Evolutionary conservation across 2,329 filamentous ascomycete genomes (phyloP), one percentile per base, ranked within the genome.

Genomic region (Aspergillus fumigatus): DNA sequence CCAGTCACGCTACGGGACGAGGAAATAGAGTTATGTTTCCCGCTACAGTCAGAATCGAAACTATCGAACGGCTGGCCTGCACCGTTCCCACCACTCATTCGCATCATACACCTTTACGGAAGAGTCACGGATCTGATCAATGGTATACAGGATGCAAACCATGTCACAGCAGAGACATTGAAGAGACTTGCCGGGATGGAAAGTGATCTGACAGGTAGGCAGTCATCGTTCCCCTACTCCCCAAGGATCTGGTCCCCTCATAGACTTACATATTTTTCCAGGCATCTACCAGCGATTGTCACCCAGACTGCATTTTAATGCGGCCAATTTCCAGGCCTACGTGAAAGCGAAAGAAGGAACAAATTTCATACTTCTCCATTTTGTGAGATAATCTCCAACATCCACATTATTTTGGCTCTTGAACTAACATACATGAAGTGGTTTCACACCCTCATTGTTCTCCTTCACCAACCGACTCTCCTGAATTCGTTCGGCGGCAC

Each of bases 371-470:
- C 77, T 96, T 9, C 77, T 96, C 25, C 90, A 95, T 70, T 89
- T 92, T 69, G 70, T 73, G 61, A 59, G 69, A 45, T 5, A 3
- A 23, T 58, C 17, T 11, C 11, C 6, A n/a, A 21, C 10, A 45
- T 9, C 26, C 45, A 26, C 14, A 10, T 14, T n/a, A 26, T 17
- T 9, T 11, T 32, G 11, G 11, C n/a, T 6, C 17, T 53, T 26
- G 10, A 23, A 38, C 63, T 67, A 54, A 73, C 45, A 11, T 45
- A 40, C 23, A 27, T 4, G 26, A 45, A 73, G 71, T 95, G 90
- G 90, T 93, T 93, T 65, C 90, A 95, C 61, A 89, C 90, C 0
- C 77, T 94, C 29, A 92, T 95, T 61, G 90, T 95, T 57, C 82
- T 95, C 3, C 79, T 95, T 4, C 90, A 95, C 67, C 90, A 93